Percentiles rank a stretch among this genome's conserved stretches.
These are phyloP conservation scores for Fusarium pilosicola DNA, from an alignment of 2,329 filamentous ascomycete species.

Conservation along the genomic window DNA sequence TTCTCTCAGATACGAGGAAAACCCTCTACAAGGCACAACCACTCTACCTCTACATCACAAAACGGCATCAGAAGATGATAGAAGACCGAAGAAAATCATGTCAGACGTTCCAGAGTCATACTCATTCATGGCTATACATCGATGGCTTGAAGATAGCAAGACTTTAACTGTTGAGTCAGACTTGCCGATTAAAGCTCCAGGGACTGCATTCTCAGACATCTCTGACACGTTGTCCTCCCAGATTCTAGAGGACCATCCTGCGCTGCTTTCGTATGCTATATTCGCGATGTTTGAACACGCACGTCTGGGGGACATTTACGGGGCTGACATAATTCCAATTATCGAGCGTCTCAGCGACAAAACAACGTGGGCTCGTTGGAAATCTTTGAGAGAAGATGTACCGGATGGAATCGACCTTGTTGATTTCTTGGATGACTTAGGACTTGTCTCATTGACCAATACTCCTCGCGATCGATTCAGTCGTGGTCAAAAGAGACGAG, in stretches of 20 bases:
- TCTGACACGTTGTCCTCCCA: background rate
- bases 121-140: accelerated
- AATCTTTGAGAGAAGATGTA: background rate
- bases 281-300: background rate
- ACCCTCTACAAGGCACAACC: background rate
- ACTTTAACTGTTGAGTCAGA: background rate
- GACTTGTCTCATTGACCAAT: background rate
- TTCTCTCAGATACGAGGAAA: too few relatives aligned
- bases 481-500: background rate
- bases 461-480: background rate
- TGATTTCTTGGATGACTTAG: accelerated
- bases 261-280: background rate
- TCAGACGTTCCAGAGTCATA: accelerated
- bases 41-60: background rate
- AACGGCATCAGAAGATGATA: background rate
- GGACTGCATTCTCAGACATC: background rate
- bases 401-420: background rate
- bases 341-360: background rate
- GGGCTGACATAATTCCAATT: background rate
- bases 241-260: background rate
- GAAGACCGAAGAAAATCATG: accelerated
- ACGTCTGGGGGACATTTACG: accelerated
- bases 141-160: background rate
- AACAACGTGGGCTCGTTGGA: background rate
- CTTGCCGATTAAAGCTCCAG: background rate